phyloP scores from a whole-genome alignment of 495 filamentous ascomycete species.

The Echria macrotheca region DNA sequence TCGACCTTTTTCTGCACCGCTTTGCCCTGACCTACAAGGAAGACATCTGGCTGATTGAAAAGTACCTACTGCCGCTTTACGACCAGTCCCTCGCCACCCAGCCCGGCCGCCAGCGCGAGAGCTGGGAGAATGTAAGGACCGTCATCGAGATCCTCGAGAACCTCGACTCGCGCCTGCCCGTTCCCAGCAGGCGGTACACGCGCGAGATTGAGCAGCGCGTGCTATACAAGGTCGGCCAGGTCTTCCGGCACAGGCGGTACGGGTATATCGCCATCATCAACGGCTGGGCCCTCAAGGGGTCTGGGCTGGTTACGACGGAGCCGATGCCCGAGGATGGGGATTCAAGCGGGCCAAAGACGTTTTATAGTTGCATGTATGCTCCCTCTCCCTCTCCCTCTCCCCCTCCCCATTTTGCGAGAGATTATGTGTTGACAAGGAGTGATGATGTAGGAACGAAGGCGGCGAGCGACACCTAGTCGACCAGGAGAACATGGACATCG shows the following conservation, averaged over 20 bases:
- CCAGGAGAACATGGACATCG: conserved; percentile 75
- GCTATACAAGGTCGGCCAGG: conserved; percentile 72
- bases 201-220: conserved; percentile 38
- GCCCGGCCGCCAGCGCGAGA: conserved; percentile 10
- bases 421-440: too few relatives aligned
- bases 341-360: conserved; percentile 60
- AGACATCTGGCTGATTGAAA: conserved; percentile 61
- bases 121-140: conserved; percentile 31
- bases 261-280: conserved; percentile 73
- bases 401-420: background rate
- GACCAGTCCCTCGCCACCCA: conserved; percentile 27
- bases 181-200: conserved; percentile 44
- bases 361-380: conserved; percentile 79
- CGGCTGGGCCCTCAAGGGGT: conserved; percentile 68
- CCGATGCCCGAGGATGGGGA: conserved; percentile 34
- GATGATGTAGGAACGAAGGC: conserved; percentile 17
- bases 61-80: conserved; percentile 57
- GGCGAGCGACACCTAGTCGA: conserved; percentile 66
- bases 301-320: conserved; percentile 17
- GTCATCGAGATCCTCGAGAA: conserved; percentile 54
- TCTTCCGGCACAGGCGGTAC: conserved; percentile 80
- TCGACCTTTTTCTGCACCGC: conserved; percentile 58
- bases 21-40: conserved; percentile 64
- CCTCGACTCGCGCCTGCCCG: conserved; percentile 56
- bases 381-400: background rate